Evolutionary conservation across 169 alveolate genomes (phyloP), one percentile per base, ranked within the genome.

Genomic region (Eimeria zaria): DNA sequence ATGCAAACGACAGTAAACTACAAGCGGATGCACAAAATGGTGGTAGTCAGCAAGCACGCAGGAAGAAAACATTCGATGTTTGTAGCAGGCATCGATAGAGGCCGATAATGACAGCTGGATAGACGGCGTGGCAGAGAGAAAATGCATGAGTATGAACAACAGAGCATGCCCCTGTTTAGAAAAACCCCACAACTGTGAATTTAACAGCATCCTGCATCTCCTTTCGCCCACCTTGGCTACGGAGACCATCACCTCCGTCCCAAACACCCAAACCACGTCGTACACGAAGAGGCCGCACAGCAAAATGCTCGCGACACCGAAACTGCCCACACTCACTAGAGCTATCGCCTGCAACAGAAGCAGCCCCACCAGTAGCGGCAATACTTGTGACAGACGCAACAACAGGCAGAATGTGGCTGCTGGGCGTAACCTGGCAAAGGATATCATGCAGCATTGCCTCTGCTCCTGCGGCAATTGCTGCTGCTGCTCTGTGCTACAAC

Each of bases 251-350:
- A 99, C 99, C 91, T 99, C 99, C 69, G 99, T 99, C 60, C 99
- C 99, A 96, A 98, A 99, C 36, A 99, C 99, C 99, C 99, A 99
- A 97, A 99, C 98, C 36, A 99, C 98, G 96, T 99, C 99, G 95
- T 99, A 99, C 81, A 99, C 97, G 89, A 99, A 98, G 85, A 99
- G 97, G 44, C 99, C 99, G 87, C 95, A 87, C 36, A 99, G 97
- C 95, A 99, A 95, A 58, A 98, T 97, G 87, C 97, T 97, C 55
- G 99, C 99, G 58, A 98, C 98, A 91, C 98, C 98, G 97, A 98
- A 99, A 96, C 97, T 98, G 6, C 99, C 99, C 33, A 99, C 93
- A 94, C 98, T 97, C 62, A 99, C 96, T 78, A 98, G 96, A 73
- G 98, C 98, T 95, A 99, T 98, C 48, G 99, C 99, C 96, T 94